A percentile compares a stretch with the other conserved stretches of the same genome.
Conservation (phyloP, 2,329 filamentous ascomycete species). For the Cephalotrichum gorgonifer region DNA sequence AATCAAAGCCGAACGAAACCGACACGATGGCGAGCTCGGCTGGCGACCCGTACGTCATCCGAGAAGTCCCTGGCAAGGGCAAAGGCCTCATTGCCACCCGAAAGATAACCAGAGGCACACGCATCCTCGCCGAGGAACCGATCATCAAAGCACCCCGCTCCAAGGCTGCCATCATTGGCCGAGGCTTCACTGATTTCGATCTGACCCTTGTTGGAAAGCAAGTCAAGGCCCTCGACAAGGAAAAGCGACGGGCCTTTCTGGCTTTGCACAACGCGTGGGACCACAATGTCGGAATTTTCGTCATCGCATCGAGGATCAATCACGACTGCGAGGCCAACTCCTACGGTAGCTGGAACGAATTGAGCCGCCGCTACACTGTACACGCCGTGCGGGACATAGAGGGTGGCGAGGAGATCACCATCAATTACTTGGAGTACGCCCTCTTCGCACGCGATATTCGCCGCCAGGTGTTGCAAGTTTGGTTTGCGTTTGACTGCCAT, state of each 20-base stretch:
- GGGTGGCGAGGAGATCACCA: slow-evolving; percentile 14
- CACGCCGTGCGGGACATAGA: slow-evolving; percentile 14
- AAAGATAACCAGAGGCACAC: slow-evolving; percentile 9
- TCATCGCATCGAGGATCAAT: slow-evolving; percentile 15
- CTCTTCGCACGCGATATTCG: neutral
- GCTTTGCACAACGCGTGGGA: slow-evolving; percentile 6
- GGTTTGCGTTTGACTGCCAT: neutral
- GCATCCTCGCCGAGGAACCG: slow-evolving; percentile 9
- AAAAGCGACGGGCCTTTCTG: neutral
- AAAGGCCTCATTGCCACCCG: slow-evolving; percentile 7
- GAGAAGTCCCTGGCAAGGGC: slow-evolving; percentile 8
- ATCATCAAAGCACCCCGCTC: neutral
- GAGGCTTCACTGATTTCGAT: neutral
- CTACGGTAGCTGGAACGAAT: slow-evolving; percentile 13
- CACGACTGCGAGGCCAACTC: slow-evolving; percentile 17
- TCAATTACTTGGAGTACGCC: slow-evolving; percentile 9
- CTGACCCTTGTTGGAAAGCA: neutral
- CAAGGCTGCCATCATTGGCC: neutral
- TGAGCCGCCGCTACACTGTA: slow-evolving; percentile 10
- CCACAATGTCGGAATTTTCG: slow-evolving; percentile 11
- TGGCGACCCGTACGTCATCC: neutral
- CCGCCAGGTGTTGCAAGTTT: neutral
- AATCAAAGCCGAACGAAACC: too few species aligned
- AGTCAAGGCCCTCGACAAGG: neutral
- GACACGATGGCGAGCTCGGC: neutral